Conservation (phyloP, 805 yeast genomes). For the Metschnikowia lochheadii region DNA sequence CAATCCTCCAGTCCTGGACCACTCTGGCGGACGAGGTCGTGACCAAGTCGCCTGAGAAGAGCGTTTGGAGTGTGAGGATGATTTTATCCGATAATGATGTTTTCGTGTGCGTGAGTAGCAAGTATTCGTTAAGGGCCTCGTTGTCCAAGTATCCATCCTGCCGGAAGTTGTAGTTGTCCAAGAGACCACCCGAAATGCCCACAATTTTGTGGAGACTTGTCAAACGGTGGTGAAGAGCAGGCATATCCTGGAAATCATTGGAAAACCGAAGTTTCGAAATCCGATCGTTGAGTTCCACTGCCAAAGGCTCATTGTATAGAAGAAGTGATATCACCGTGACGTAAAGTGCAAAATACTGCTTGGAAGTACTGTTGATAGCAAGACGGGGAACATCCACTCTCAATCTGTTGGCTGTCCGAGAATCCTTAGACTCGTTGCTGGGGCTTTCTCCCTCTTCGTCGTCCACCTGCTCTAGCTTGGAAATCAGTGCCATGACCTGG, state of each 20-base stretch:
- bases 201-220: constrained; percentile 47
- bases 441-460: background rate
- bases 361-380: constrained; percentile 63
- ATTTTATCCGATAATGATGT: constrained; percentile 33
- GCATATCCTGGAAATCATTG: constrained; percentile 62
- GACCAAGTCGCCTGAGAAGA: constrained; percentile 32
- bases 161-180: constrained; percentile 46
- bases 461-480: constrained; percentile 12
- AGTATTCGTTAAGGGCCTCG: constrained; percentile 42
- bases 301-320: constrained; percentile 70
- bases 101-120: constrained; percentile 31
- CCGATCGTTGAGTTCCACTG: constrained; percentile 51
- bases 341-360: constrained; percentile 66
- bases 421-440: constrained; percentile 3
- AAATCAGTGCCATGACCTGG: constrained; percentile 28
- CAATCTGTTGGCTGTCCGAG: constrained; percentile 32
- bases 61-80: constrained; percentile 32
- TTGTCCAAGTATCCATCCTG: constrained; percentile 45
- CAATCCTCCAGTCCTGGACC: constrained; percentile 31
- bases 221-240: constrained; percentile 46
- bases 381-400: constrained; percentile 68
- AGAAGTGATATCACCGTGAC: constrained; percentile 59
- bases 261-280: constrained; percentile 65
- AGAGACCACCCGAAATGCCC: constrained; percentile 36
- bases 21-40: constrained; percentile 16